These are phyloP conservation scores for Oenanthe sinensis DNA, from an alignment of 129 eudicot species.

Conservation along the genomic window DNA sequence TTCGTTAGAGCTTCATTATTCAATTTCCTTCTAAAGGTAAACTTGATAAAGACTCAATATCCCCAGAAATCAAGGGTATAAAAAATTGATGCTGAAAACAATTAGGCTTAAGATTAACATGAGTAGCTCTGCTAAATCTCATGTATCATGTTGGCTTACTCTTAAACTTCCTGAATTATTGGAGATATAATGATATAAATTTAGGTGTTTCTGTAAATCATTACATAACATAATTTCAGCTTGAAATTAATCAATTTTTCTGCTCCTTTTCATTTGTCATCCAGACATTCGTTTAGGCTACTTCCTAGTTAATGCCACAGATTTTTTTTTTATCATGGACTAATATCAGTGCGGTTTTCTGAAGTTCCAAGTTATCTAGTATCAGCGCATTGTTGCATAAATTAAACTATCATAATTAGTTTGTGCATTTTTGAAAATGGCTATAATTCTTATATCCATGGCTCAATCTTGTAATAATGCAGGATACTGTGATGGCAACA, in stretches of 20 bases:
- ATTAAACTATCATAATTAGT: neutral
- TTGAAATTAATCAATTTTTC: neutral
- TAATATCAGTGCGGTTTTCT: neutral
- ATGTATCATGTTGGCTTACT: neutral
- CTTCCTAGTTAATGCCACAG: neutral
- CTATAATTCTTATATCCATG: neutral
- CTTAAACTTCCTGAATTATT: neutral
- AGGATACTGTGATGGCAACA: constrained; percentile 29
- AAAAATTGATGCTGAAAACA: neutral
- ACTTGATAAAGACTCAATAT: neutral
- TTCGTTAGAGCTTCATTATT: no score
- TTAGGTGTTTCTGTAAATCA: neutral
- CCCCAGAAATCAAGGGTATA: neutral
- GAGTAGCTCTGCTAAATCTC: neutral
- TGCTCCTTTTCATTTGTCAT: neutral
- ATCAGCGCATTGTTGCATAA: neutral
- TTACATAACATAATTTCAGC: neutral
- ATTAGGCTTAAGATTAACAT: neutral
- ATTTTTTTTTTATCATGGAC: no score
- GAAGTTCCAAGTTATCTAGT: neutral
- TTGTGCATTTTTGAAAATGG: no score
- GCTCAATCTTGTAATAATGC: constrained; percentile 14
- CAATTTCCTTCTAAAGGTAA: neutral
- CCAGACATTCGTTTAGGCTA: neutral
- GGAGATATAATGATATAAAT: neutral